Base-by-base conservation (phyloP, 805 yeast genomes). In the Yueomyces sinensis region DNA sequence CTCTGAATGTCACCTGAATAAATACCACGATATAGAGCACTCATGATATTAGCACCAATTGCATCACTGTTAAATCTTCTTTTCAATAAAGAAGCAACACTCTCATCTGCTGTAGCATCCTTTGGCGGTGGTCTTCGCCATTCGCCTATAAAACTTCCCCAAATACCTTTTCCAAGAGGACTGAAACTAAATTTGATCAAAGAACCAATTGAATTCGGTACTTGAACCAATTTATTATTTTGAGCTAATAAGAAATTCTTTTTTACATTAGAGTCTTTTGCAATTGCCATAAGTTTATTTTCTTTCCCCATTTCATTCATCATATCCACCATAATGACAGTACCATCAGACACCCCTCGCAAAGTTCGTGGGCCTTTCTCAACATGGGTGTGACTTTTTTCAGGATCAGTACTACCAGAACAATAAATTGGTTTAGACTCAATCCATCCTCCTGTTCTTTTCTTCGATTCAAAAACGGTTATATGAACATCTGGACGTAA, bases 301-400 rank as follows among this genome's bases (percentile, higher is more conserved):
- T 69, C 65, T 9, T 58, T 44, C 0, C 74, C 72, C 34, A 80
- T 55, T 24, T 52, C 49, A 14, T 49, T 37, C 37, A 82, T 48
- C 2, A 74, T 63, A 49, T 82, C 93, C 17, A 79, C 58, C 6
- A 82, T 70, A 18, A 82, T 47, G 22, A 79, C 58, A 0, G 86
- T 73, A 0, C 97, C 97, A 29, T 75, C 75, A 36, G 84, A 80
- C 5, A 72, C 72, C 0, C 95, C 94, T 40, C 95, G 62, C 30
- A 91, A 61, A 0, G 97, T 91, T 33, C 97, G 62, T 0, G 98
- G 97, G 0, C 97, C 98, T 41, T 78, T 80, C 47, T 91, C 96
- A 22, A 83, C 54, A 7, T 11, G 24, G 11, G 11, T 22, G 3
- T 65, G 39, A 52, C 51, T 44, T 7, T 47, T 32, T 11, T 37